Evolutionary conservation across 23 red algal genomes (phyloP).

Genomic region (Gracilaria caudata): DNA sequence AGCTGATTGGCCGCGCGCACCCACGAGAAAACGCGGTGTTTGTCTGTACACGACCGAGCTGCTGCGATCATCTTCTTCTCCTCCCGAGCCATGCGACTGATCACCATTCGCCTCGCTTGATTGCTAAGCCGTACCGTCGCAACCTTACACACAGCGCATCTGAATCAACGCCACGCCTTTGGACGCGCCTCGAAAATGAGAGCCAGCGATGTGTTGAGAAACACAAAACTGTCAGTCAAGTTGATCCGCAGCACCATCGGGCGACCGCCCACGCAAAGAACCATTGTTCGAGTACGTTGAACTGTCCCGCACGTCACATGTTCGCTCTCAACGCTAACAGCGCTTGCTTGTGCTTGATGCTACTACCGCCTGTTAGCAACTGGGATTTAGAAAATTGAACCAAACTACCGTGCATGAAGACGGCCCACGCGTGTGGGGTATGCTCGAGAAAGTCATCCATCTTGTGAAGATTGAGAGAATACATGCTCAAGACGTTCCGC

Average conservation of each 20-base stretch:
- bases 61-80: neutral
- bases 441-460: slow-evolving; percentile 62
- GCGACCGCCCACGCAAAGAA: slow-evolving; percentile 40
- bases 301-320: neutral
- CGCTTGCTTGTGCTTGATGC: neutral
- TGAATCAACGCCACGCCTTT: neutral
- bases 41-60: neutral
- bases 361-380: slow-evolving; percentile 20
- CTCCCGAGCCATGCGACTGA: neutral
- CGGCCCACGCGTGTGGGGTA: slow-evolving; percentile 65
- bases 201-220: slow-evolving; percentile 36
- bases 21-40: neutral
- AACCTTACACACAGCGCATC: neutral
- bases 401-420: slow-evolving; percentile 45
- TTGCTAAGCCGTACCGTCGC: neutral
- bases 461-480: slow-evolving; percentile 59
- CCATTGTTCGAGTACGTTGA: slow-evolving; percentile 43
- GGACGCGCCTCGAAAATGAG: neutral
- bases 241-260: slow-evolving; percentile 71
- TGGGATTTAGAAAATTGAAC: slow-evolving; percentile 57
- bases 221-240: slow-evolving; percentile 60
- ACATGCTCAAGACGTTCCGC: slow-evolving; percentile 1
- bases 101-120: neutral
- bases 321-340: neutral
- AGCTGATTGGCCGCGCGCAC: neutral